Base-by-base conservation (phyloP, 345 rosid genomes). In the Camelina neglecta region DNA sequence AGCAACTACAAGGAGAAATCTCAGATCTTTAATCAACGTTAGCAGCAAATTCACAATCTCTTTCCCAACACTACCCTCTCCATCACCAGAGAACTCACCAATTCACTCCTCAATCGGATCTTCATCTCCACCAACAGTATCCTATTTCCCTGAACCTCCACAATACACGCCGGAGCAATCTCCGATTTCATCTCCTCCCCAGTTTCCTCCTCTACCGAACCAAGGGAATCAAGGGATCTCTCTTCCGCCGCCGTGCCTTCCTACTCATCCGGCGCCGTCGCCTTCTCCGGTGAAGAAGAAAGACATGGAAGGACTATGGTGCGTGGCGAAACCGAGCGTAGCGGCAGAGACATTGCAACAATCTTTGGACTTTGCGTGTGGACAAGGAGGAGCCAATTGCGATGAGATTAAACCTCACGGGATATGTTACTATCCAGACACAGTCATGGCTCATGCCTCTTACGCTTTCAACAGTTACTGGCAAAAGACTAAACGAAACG, bases 321-420 rank as follows among this genome's bases (percentile, higher is more conserved):
- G 95, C 42, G 90, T 89, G 44, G 88, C 90, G 51, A 89, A 89
- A 82, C 95, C 95, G 31, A 84, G 75, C 62, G 95, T 89, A 18
- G 86, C 92, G 3, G 83, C 83, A 20, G 90, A 84, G 44, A 86
- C 82, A 8, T 68, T 87, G 67, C 95, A 87, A 60, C 83, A 86
- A 63, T 87, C 89, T 7, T 66, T 89, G 84, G 95, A 89, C 71
- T 87, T 81, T 60, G 95, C 95, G 21, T 89, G 95, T 53, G 92
- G 92, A 66, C 78, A 81, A 66, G 92, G 89, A 48, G 92, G 89
- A 60, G 95, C 83, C 4, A 82, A 84, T 67, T 87, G 95, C 62
- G 84, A 82, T 42, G 92, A 83, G 76, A 85, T 87, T 4, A 72
- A 54, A 77, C 85, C 92, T 7, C 59, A 70, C 0, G 90, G 95